Conservation (phyloP, 1,284 basidiomycete species). For the Cutaneotrichosporon cutaneum region DNA sequence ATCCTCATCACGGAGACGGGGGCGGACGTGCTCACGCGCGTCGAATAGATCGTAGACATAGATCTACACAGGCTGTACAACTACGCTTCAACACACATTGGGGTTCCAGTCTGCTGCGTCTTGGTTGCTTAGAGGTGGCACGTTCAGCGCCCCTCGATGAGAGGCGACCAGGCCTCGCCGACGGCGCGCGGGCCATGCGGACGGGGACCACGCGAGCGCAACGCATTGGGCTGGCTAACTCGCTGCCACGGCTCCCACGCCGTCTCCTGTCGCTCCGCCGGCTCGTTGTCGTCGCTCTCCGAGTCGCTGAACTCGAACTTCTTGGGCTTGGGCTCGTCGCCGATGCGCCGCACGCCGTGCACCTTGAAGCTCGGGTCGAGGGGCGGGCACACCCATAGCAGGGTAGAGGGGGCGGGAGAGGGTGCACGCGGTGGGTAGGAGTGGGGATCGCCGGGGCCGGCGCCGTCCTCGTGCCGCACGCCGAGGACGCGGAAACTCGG, state of each 20-base stretch:
- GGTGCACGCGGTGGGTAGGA: not conserved
- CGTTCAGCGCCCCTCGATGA: not conserved
- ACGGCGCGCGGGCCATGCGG: not conserved
- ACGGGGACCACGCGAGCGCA: not conserved
- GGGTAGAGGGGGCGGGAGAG: not conserved
- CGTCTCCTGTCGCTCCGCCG: not conserved
- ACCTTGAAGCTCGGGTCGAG: constrained; percentile 4
- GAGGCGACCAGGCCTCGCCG: not conserved
- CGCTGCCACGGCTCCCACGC: not conserved
- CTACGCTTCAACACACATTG: too few relatives aligned
- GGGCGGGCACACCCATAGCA: not conserved
- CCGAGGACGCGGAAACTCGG: not conserved
- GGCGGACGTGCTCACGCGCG: constrained; percentile 62
- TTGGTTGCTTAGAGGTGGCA: too few relatives aligned
- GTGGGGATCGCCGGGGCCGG: not conserved
- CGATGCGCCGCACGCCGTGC: not conserved
- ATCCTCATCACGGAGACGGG: constrained; percentile 74
- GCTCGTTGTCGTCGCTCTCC: not conserved
- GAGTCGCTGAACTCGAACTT: not conserved
- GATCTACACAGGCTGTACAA: not conserved
- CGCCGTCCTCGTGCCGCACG: not conserved
- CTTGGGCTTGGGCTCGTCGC: not conserved
- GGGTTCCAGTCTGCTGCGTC: too few relatives aligned
- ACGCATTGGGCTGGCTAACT: not conserved
- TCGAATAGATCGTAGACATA: not conserved